These are phyloP conservation scores for Pelargonium myrrhifolium DNA, from an alignment of 441 rosid species.

Conservation along the genomic window DNA sequence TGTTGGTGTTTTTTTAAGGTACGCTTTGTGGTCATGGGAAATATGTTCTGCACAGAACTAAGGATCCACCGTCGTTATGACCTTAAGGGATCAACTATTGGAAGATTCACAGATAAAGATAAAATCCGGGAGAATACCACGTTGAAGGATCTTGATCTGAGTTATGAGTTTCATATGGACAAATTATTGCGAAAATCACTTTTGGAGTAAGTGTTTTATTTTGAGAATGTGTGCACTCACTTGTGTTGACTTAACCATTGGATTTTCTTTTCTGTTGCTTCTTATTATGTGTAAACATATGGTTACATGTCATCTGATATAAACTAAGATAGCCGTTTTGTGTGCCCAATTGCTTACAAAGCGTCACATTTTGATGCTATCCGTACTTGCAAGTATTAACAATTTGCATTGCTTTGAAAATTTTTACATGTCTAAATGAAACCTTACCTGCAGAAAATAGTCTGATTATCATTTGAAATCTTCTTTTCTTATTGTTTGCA, in stretches of 20 bases:
- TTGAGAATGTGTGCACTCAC: not conserved
- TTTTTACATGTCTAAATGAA: not conserved
- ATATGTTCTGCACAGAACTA: slow-evolving; percentile 96
- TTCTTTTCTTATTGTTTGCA: slow-evolving; percentile 31
- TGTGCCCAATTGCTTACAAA: not conserved
- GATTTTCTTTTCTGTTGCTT: not conserved
- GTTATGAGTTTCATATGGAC: slow-evolving; percentile 85
- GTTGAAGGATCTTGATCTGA: slow-evolving; percentile 79
- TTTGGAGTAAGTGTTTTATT: slow-evolving; percentile 48
- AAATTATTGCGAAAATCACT: slow-evolving; percentile 65
- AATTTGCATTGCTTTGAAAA: not conserved
- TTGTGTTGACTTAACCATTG: not conserved
- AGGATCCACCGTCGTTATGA: slow-evolving; percentile 87
- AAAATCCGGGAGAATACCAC: slow-evolving; percentile 67
- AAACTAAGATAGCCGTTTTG: not conserved
- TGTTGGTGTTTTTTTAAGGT: slow-evolving; percentile 40
- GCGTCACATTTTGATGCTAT: not conserved
- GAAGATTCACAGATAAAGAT: slow-evolving; percentile 64
- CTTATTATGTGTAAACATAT: too few species aligned
- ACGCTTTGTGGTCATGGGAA: slow-evolving; percentile 97
- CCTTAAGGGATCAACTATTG: slow-evolving; percentile 83
- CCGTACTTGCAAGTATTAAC: not conserved
- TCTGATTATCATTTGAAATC: slow-evolving; percentile 18
- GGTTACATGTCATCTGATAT: not conserved
- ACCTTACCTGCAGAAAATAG: not conserved